Evolutionary conservation across 73 alveolate species (phyloP).

Genomic region (Paraurostyla sp.): DNA sequence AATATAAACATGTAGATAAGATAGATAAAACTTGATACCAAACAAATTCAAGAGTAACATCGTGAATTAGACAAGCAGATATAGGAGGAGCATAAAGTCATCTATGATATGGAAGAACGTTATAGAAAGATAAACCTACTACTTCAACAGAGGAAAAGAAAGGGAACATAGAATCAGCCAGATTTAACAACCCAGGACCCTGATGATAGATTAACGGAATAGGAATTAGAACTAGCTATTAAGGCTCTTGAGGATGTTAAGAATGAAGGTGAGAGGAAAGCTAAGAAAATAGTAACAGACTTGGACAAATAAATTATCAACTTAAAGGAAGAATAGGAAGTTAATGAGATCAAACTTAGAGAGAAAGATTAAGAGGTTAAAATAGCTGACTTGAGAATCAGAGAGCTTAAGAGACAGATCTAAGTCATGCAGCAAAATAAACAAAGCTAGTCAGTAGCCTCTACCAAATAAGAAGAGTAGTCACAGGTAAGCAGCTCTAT

Average conservation of each 20-base stretch:
- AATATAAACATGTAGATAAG: constrained; percentile 10
- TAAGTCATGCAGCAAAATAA: not conserved
- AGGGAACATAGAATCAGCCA: not conserved
- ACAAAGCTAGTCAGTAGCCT: too few relatives aligned
- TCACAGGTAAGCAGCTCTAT: too few relatives aligned
- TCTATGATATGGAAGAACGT: constrained; percentile 46
- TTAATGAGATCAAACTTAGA: constrained; percentile 21
- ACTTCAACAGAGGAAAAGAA: not conserved
- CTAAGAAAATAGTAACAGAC: not conserved
- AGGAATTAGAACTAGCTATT: constrained; percentile 5
- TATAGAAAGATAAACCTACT: constrained; percentile 19
- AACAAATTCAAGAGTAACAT: not conserved
- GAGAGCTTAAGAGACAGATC: constrained; percentile 29
- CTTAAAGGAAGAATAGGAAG: not conserved
- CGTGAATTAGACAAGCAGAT: constrained; percentile 10
- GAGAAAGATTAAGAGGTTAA: constrained; percentile 31
- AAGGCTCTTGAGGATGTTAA: constrained; percentile 1
- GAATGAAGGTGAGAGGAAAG: constrained; percentile 11
- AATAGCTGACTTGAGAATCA: constrained; percentile 16
- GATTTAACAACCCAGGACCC: not conserved
- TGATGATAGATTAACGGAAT: constrained; percentile 17
- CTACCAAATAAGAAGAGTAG: too few relatives aligned
- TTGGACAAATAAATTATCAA: not conserved
- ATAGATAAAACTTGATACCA: not conserved
- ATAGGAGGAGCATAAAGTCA: constrained; percentile 47